Conservation (phyloP, 2,329 filamentous ascomycete genomes). For the Neonectria magnoliae region DNA sequence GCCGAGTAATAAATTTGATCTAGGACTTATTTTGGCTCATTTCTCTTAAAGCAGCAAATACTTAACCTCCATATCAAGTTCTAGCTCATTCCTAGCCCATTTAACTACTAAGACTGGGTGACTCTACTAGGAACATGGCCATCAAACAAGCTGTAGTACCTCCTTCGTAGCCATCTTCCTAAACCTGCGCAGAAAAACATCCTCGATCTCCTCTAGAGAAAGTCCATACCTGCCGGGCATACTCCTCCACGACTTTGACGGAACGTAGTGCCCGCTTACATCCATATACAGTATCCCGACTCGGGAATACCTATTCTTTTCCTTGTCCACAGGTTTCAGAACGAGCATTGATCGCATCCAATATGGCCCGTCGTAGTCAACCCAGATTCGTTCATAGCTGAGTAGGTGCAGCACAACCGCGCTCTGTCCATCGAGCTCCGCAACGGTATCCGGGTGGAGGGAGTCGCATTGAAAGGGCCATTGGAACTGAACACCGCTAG, state of each 20-base stretch:
- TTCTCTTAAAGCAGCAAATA: too few relatives aligned
- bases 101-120: background rate
- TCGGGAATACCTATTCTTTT: background rate
- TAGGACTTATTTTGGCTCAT: too few relatives aligned
- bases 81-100: background rate
- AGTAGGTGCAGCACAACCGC: background rate
- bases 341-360: constrained; percentile 13
- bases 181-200: background rate
- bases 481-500: background rate
- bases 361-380: constrained; percentile 6
- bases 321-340: background rate
- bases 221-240: background rate
- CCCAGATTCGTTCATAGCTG: background rate
- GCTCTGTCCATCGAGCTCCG: background rate
- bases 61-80: background rate
- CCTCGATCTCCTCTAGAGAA: background rate
- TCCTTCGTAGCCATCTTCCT: background rate
- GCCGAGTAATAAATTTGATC: too few relatives aligned
- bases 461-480: constrained; percentile 11
- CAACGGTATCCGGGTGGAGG: background rate
- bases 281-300: constrained; percentile 4
- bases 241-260: background rate
- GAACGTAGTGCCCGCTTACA: background rate
- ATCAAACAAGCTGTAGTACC: background rate
- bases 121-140: background rate